Conservation (phyloP, 495 filamentous ascomycete species). For the Chaetomidium leptoderma region DNA sequence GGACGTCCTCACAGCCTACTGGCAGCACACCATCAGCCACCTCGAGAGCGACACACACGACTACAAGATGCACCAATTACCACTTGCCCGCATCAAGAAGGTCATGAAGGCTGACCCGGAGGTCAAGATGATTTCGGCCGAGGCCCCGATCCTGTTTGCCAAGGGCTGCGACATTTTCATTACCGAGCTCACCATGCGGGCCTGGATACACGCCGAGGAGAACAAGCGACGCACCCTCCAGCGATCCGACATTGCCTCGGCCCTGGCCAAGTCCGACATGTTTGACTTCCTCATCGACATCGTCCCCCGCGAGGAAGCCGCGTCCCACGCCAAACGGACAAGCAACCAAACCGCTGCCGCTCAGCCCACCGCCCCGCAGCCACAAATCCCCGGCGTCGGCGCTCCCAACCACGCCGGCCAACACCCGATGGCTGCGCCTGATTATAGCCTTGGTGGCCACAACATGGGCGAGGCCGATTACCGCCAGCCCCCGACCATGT, state of each 20-base stretch:
- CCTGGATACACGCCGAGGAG: conserved; percentile 99
- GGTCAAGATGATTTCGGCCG: conserved; percentile 99
- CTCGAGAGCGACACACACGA: conserved; percentile 93
- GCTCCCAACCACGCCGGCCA: conserved; percentile 54
- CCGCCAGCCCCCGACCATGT: conserved; percentile 70
- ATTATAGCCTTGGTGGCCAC: conserved; percentile 48
- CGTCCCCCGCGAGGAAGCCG: conserved; percentile 90
- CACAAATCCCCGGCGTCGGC: conserved; percentile 57
- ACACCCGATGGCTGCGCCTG: conserved; percentile 54
- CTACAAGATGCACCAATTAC: conserved; percentile 95
- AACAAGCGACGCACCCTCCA: conserved; percentile 96
- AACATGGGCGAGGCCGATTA: conserved; percentile 68
- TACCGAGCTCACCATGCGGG: conserved; percentile 97
- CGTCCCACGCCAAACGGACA: conserved; percentile 70
- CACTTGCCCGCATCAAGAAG: conserved; percentile 96
- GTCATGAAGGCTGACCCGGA: conserved; percentile 99
- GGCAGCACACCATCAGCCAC: conserved; percentile 95
- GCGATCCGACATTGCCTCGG: conserved; percentile 91
- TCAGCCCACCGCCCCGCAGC: conserved; percentile 47
- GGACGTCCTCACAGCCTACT: conserved; percentile 96
- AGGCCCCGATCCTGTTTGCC: conserved; percentile 95
- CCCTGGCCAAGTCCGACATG: conserved; percentile 96
- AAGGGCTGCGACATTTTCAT: conserved; percentile 99
- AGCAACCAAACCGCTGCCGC: conserved; percentile 40
- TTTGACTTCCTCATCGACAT: conserved; percentile 99